phyloP scores from a whole-genome alignment of 208 protist genomes.

The Acanthamoeba comandoni region DNA sequence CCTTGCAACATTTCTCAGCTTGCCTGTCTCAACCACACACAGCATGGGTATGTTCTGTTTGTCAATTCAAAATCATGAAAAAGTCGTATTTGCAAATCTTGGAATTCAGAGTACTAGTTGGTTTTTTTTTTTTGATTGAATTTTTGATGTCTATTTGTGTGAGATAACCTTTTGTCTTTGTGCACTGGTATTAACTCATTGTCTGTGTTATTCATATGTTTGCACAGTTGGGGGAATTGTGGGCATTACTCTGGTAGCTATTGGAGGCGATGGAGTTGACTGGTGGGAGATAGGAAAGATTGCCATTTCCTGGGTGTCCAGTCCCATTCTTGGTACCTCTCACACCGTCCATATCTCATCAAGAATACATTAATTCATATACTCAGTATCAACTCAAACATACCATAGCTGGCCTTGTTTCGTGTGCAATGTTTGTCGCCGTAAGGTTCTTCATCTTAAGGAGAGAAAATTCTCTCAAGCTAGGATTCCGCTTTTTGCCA shows the following conservation, averaged over 20 bases:
- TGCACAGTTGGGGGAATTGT: constrained; percentile 72
- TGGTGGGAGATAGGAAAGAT: constrained; percentile 35
- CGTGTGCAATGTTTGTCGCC: constrained; percentile 30
- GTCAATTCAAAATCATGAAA: too few relatives aligned
- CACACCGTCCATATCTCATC: not conserved
- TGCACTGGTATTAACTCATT: too few relatives aligned
- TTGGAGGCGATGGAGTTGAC: constrained; percentile 19
- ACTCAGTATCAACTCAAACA: too few relatives aligned
- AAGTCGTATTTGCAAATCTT: too few relatives aligned
- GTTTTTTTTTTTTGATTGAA: too few relatives aligned
- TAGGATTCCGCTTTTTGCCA: constrained; percentile 22
- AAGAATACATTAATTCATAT: not conserved
- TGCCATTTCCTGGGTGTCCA: constrained; percentile 32
- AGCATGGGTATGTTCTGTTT: constrained; percentile 2
- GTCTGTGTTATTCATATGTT: too few relatives aligned
- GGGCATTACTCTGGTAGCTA: constrained; percentile 69
- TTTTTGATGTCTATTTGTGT: too few relatives aligned
- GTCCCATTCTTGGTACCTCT: constrained; percentile 28
- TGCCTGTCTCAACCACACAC: constrained; percentile 80
- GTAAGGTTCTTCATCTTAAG: constrained; percentile 18
- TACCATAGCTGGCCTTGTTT: constrained; percentile 36
- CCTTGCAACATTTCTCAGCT: constrained; percentile 48
- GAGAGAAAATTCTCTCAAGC: constrained; percentile 27
- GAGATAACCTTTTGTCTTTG: too few relatives aligned
- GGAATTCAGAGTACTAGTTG: too few relatives aligned